Conservation (phyloP, 495 filamentous ascomycete species). For the Arthonia radiata region DNA sequence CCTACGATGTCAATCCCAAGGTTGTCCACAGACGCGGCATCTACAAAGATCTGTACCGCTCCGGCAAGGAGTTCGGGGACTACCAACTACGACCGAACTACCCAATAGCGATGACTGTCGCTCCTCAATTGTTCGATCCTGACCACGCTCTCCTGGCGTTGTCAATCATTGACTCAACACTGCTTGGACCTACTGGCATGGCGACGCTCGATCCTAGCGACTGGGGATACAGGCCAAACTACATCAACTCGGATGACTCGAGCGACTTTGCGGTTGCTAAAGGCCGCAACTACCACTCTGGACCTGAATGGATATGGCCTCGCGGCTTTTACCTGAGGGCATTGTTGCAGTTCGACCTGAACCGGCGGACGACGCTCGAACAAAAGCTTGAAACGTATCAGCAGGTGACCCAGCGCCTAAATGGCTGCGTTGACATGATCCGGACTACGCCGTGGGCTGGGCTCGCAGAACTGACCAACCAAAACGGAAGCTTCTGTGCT, state of each 20-base stretch:
- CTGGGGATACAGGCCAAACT: constrained; percentile 77
- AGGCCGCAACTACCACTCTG: constrained; percentile 93
- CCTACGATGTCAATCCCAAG: constrained; percentile 56
- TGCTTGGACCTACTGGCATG: constrained; percentile 81
- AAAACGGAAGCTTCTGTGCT: constrained; percentile 52
- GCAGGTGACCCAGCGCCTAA: constrained; percentile 64
- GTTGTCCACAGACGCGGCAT: constrained; percentile 77
- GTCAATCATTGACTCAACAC: constrained; percentile 45
- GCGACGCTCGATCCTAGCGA: constrained; percentile 84
- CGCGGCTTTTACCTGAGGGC: constrained; percentile 86
- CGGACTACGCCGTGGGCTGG: constrained; percentile 64
- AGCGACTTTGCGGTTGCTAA: constrained; percentile 74
- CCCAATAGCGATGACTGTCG: constrained; percentile 84
- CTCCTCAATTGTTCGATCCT: constrained; percentile 63
- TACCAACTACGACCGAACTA: constrained; percentile 92
- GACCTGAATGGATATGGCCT: constrained; percentile 98
- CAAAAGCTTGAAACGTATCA: constrained; percentile 68
- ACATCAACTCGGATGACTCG: constrained; percentile 83
- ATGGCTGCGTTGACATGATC: constrained; percentile 61
- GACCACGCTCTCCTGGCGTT: constrained; percentile 54
- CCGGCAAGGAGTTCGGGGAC: constrained; percentile 86
- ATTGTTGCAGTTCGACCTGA: constrained; percentile 68
- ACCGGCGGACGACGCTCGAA: constrained; percentile 34
- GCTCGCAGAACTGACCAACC: constrained; percentile 79
- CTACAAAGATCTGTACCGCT: constrained; percentile 89